Percentiles rank a stretch among this genome's conserved stretches.
phyloP scores from a whole-genome alignment of 495 filamentous ascomycete species.

The Staphylotrichum longicolle region DNA sequence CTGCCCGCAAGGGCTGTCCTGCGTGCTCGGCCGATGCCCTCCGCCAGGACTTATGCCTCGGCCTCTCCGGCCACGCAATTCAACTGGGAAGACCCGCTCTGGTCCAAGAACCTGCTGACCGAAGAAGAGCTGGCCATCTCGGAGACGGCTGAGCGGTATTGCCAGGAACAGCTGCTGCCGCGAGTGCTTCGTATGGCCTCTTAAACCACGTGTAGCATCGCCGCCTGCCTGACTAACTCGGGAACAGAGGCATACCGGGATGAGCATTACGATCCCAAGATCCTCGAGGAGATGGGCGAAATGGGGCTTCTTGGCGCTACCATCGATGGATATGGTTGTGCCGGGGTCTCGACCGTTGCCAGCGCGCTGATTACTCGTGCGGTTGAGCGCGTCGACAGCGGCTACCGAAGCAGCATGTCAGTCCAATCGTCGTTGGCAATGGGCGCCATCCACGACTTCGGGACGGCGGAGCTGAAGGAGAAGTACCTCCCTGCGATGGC shows the following conservation, averaged over 20 bases:
- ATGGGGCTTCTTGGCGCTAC: conserved; percentile 87
- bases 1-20: conserved; percentile 17
- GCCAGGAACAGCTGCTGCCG: conserved; percentile 82
- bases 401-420: conserved; percentile 93
- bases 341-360: conserved; percentile 88
- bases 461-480: conserved; percentile 85
- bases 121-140: conserved; percentile 88
- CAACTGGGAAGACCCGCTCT: conserved; percentile 90
- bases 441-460: conserved; percentile 95
- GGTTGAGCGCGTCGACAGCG: conserved; percentile 93
- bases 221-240: conserved; percentile 19
- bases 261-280: conserved; percentile 85
- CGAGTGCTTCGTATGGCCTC: conserved; percentile 73
- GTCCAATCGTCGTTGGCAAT: conserved; percentile 94
- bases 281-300: conserved; percentile 94
- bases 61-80: conserved; percentile 48
- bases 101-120: conserved; percentile 67
- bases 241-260: conserved; percentile 85
- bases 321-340: conserved; percentile 89
- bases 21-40: conserved; percentile 10
- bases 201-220: background rate
- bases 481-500: conserved; percentile 80
- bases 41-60: conserved; percentile 26
- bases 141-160: conserved; percentile 87
- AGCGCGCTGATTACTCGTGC: conserved; percentile 92